Percentiles rank a stretch among this genome's conserved stretches.
phyloP scores from a whole-genome alignment of 192 early-diverging fungal species.

The Diversispora eburnea region DNA sequence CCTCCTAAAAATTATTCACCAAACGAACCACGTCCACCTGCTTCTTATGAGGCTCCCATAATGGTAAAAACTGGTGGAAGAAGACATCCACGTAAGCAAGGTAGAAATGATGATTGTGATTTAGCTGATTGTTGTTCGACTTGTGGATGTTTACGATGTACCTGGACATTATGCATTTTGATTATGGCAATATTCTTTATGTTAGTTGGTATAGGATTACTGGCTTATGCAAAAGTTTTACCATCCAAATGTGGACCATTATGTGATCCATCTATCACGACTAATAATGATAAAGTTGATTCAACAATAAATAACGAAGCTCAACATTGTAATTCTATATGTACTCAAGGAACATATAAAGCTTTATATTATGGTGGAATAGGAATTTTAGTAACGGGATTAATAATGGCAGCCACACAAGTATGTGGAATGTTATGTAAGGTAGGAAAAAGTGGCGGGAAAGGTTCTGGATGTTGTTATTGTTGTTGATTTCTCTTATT shows the following conservation, averaged over 20 bases:
- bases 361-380: conserved; percentile 16
- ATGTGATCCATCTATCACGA: conserved; percentile 1
- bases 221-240: conserved; percentile 4
- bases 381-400: not conserved
- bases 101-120: not conserved
- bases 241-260: conserved; percentile 11
- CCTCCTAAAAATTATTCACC: conserved; percentile 3
- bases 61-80: not conserved
- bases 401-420: not conserved
- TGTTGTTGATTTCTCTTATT: conserved; percentile 2
- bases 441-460: conserved; percentile 18
- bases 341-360: not conserved
- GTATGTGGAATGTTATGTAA: conserved; percentile 10
- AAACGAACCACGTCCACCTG: not conserved
- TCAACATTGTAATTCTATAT: not conserved
- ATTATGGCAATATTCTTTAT: conserved; percentile 16
- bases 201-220: not conserved
- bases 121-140: conserved; percentile 6
- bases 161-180: not conserved
- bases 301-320: not conserved
- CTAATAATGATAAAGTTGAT: not conserved
- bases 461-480: conserved; percentile 24
- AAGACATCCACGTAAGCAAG: not conserved
- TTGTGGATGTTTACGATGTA: conserved; percentile 27
- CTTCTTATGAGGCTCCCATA: not conserved